Evolutionary conservation across 1,284 basidiomycete genomes (phyloP).

Genomic region (Austroboletus olivaceoglutinosus): DNA sequence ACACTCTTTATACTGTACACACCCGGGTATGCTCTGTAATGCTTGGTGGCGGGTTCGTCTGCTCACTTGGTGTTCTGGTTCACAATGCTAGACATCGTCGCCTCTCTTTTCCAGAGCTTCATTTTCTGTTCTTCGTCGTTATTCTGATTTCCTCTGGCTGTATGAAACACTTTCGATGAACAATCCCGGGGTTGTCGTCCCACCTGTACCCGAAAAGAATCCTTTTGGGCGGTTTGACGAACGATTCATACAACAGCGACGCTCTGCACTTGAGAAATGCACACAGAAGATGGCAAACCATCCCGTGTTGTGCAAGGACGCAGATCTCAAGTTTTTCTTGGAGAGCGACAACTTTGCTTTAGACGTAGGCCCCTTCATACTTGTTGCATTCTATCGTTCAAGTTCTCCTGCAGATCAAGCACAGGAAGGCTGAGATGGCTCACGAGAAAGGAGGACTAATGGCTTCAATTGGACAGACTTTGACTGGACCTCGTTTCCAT

Average conservation of each 20-base stretch:
- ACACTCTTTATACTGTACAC: constrained; percentile 93
- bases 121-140: constrained; percentile 91
- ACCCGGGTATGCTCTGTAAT: constrained; percentile 59
- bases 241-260: constrained; percentile 82
- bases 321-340: constrained; percentile 84
- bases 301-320: constrained; percentile 79
- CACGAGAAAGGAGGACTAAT: constrained; percentile 77
- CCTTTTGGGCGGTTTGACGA: constrained; percentile 88
- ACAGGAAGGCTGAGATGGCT: constrained; percentile 73
- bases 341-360: constrained; percentile 83
- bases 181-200: constrained; percentile 97
- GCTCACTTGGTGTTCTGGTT: neutral
- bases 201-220: constrained; percentile 95
- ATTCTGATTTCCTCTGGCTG: constrained; percentile 97
- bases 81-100: constrained; percentile 66
- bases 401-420: constrained; percentile 67
- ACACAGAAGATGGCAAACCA: constrained; percentile 87
- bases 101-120: constrained; percentile 76
- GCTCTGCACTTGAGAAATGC: constrained; percentile 84
- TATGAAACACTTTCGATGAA: constrained; percentile 88
- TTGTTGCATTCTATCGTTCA: neutral
- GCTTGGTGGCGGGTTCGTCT: neutral
- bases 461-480: constrained; percentile 73
- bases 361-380: constrained; percentile 54
- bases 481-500: constrained; percentile 82